Conservation (phyloP, 257 asterid species). For the Thymus mandschuricus region DNA sequence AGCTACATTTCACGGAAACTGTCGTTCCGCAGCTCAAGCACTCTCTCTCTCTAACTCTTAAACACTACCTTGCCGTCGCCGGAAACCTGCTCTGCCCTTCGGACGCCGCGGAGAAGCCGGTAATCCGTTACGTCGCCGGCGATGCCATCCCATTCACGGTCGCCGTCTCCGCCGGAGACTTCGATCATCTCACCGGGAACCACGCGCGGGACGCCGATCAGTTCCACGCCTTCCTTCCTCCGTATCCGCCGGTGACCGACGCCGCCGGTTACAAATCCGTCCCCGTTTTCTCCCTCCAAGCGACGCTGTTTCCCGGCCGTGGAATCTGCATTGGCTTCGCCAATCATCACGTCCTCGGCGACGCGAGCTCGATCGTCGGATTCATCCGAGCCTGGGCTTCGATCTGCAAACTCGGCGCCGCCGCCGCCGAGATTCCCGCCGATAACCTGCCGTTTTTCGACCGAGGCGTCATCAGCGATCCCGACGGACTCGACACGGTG, state of each 20-base stretch:
- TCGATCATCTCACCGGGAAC: constrained; percentile 34
- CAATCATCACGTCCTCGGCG: constrained; percentile 50
- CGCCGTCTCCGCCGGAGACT: constrained; percentile 42
- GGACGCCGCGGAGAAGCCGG: constrained; percentile 31
- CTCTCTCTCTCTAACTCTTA: constrained; percentile 56
- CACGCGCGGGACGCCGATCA: constrained; percentile 44
- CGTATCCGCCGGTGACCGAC: constrained; percentile 24
- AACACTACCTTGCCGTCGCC: constrained; percentile 51
- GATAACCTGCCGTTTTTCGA: constrained; percentile 27
- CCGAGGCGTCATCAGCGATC: constrained; percentile 26
- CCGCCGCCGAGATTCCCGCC: not conserved
- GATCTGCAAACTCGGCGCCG: constrained; percentile 23
- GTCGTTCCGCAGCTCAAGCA: constrained; percentile 50
- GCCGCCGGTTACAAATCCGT: constrained; percentile 21
- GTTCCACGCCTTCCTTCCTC: constrained; percentile 47
- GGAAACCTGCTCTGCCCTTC: constrained; percentile 47
- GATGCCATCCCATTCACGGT: constrained; percentile 46
- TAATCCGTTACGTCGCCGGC: constrained; percentile 42
- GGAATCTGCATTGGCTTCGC: constrained; percentile 54
- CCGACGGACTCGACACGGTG: constrained; percentile 23
- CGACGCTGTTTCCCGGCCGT: constrained; percentile 43
- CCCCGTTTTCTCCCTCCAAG: constrained; percentile 48
- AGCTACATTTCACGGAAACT: constrained; percentile 31
- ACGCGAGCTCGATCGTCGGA: constrained; percentile 40
- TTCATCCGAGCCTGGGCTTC: constrained; percentile 53